Evolutionary conservation across 495 filamentous ascomycete genomes (phyloP).

Genomic region (Glonium stellatum): DNA sequence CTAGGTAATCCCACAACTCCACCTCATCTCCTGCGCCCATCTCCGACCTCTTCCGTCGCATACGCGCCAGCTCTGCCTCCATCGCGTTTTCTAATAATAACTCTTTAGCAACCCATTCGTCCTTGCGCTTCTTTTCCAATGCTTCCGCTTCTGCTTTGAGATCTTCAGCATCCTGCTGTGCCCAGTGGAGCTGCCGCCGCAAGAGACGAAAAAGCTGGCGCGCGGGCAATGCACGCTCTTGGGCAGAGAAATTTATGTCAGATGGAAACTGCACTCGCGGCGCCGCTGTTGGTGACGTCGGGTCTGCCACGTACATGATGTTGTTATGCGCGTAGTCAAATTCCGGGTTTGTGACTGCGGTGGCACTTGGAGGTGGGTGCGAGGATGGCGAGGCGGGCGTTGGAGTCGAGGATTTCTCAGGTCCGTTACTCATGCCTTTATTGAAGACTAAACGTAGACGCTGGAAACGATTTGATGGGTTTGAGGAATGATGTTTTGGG

Average conservation of each 20-base stretch:
- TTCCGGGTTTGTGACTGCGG: slow-evolving; percentile 15
- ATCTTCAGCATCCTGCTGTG: slow-evolving; percentile 58
- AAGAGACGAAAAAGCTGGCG: slow-evolving; percentile 66
- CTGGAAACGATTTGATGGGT: slow-evolving; percentile 33
- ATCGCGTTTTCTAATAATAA: slow-evolving; percentile 52
- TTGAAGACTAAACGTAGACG: slow-evolving; percentile 31
- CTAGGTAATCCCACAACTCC: slow-evolving; percentile 22
- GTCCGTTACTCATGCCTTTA: slow-evolving; percentile 4
- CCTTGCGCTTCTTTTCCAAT: slow-evolving; percentile 59
- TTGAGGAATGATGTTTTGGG: slow-evolving; percentile 63
- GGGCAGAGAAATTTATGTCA: slow-evolving; percentile 61
- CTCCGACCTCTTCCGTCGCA: slow-evolving; percentile 17
- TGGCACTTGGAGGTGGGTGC: slow-evolving; percentile 17
- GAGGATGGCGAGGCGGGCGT: slow-evolving; percentile 26
- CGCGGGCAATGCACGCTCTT: slow-evolving; percentile 64
- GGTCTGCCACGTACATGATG: slow-evolving; percentile 34
- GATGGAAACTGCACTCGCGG: slow-evolving; percentile 42
- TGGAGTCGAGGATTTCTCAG: slow-evolving; percentile 10
- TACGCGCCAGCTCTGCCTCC: slow-evolving; percentile 46
- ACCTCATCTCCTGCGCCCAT: slow-evolving; percentile 38
- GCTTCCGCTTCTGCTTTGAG: slow-evolving; percentile 54
- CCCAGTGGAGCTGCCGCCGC: slow-evolving; percentile 74
- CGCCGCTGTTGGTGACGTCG: slow-evolving; percentile 38
- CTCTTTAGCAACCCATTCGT: slow-evolving; percentile 84
- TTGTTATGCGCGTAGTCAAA: slow-evolving; percentile 35